Conservation (phyloP, 129 eudicot species). For the Lonicera japonica region DNA sequence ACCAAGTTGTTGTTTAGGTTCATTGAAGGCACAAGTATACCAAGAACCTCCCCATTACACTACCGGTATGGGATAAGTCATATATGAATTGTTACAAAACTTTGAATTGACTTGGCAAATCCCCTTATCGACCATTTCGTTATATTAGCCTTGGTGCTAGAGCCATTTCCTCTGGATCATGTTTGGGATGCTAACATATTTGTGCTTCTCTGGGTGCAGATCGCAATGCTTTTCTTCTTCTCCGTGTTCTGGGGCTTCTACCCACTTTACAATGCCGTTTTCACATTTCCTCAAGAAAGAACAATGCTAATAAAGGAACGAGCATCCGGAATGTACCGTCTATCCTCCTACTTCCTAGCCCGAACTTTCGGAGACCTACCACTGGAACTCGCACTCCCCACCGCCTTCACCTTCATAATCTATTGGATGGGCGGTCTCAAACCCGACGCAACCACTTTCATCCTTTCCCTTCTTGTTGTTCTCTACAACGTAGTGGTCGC, state of each 20-base stretch:
- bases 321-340: constrained; percentile 97
- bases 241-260: constrained; percentile 99
- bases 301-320: constrained; percentile 87
- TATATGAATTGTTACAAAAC: too few relatives aligned
- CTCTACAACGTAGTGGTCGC: constrained; percentile 92
- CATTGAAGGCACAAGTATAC: too few relatives aligned
- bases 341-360: constrained; percentile 91
- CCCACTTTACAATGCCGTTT: constrained; percentile 94
- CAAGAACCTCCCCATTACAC: too few relatives aligned
- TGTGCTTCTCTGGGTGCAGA: constrained; percentile 40
- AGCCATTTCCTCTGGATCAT: too few relatives aligned
- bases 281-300: constrained; percentile 96
- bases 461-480: constrained; percentile 81
- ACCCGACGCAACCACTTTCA: constrained; percentile 64
- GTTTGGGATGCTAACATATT: constrained; percentile 12
- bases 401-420: constrained; percentile 82
- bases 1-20: too few relatives aligned
- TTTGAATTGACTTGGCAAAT: too few relatives aligned
- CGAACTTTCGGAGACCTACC: constrained; percentile 94
- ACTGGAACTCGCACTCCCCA: constrained; percentile 91
- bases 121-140: neutral
- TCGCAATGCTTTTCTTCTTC: constrained; percentile 95
- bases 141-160: neutral
- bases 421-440: constrained; percentile 99
- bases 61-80: too few relatives aligned